phyloP scores from a whole-genome alignment of 106 monocot genomes.

The Cymbidium sinense region DNA sequence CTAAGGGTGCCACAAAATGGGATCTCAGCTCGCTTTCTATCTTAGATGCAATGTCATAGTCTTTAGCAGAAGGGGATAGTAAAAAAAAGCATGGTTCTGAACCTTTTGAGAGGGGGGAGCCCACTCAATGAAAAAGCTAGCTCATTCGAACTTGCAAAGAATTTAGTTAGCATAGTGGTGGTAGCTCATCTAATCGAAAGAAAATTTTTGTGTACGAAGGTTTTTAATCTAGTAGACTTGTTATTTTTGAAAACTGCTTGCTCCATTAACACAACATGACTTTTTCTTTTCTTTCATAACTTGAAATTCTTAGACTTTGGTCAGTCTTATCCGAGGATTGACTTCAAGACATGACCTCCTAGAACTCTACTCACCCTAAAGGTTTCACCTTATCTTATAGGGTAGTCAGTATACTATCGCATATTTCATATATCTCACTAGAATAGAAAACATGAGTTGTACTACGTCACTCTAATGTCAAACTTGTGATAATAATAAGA shows the following conservation, averaged over 20 bases:
- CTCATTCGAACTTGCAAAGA: slow-evolving; percentile 1
- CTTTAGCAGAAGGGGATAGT: neutral
- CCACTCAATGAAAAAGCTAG: slow-evolving; percentile 8
- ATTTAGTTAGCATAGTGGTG: neutral
- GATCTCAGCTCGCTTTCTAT: neutral
- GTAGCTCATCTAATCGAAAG: slow-evolving; percentile 1
- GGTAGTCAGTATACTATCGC: slow-evolving; percentile 1
- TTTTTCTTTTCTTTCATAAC: neutral
- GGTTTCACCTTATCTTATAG: neutral
- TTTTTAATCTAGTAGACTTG: neutral
- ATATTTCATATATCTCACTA: neutral
- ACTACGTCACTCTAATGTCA: neutral
- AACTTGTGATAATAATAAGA: slow-evolving; percentile 3
- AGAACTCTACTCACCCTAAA: slow-evolving; percentile 5
- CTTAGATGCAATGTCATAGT: neutral
- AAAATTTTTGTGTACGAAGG: neutral
- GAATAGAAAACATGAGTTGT: neutral
- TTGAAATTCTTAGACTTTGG: neutral
- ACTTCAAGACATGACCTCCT: slow-evolving; percentile 1
- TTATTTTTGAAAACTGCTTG: no score
- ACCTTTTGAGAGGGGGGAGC: slow-evolving; percentile 1
- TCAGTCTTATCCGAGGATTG: neutral
- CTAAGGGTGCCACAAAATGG: neutral
- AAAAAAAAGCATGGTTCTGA: slow-evolving; percentile 3
- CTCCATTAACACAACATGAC: no score